Evolutionary conservation across 371 early-diverging fungal genomes (phyloP), one percentile per base, ranked within the genome.

Genomic region (Mortierella sp.): DNA sequence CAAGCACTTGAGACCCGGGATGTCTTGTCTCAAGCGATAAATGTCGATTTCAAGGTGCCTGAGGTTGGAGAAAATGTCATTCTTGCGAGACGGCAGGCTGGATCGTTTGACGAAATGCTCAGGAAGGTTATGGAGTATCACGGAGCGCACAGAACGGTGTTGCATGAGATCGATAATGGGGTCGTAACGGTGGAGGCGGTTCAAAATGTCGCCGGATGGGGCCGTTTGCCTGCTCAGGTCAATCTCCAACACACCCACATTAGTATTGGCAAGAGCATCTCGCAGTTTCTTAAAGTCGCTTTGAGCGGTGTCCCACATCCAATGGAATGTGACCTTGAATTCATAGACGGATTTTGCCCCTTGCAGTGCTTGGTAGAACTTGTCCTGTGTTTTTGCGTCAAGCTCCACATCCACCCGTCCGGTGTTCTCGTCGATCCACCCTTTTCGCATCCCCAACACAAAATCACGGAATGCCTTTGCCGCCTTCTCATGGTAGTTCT

Each of bases 281-380:
- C 4, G 34, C 7, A 34, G 34, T 10, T 10, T 34, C 34, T 4
- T 10, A 10, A 7, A 34, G 34, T 34, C 34, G 10, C 34, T 34
- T 34, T 34, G 26, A 1, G 59, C 48, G 2, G 46, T 43, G 8
- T 64, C 60, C 64, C 64, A 64, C 0, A n/a, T n/a, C n/a, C n/a
- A n/a, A n/a, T 24, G 38, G 0, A 64, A 27, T n/a, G 12, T 8
- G 18, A 70, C 7, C 6, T 58, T 42, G n/a, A 70, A n/a, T 16
- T 54, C 55, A 2, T 50, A 47, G 26, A 58, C 26, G 4, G 13
- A 19, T 5, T 19, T 45, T 0, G 64, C 45, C 31, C 59, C 39
- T 13, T 9, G 16, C 19, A 70, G 24, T 10, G 39, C 50, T 5
- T 46, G 21, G 16, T 50, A 70, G 34, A 70, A 45, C 31, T 58